Percentiles rank a stretch among this genome's conserved stretches.
phyloP scores from a whole-genome alignment of 2,329 filamentous ascomycete genomes.

The Trichoderma koningiopsis region DNA sequence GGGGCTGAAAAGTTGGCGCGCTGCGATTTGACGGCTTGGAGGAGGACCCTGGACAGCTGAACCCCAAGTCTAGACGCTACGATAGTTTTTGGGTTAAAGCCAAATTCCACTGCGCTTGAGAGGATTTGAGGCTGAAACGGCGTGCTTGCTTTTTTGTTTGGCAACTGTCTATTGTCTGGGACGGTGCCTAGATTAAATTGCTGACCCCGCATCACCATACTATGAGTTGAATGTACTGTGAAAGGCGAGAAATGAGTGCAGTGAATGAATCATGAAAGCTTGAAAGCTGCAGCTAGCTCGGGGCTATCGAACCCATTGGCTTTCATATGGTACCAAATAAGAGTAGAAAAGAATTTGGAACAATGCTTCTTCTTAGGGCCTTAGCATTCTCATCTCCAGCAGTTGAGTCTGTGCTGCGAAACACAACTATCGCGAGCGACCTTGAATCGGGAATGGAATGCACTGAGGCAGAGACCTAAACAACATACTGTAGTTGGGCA shows the following conservation, averaged over 20 bases:
- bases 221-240: neutral
- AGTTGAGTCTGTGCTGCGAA: neutral
- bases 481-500: neutral
- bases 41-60: conserved; percentile 25
- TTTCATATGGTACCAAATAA: neutral
- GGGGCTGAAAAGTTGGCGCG: neutral
- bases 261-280: neutral
- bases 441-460: neutral
- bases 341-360: neutral
- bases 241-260: neutral
- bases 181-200: neutral
- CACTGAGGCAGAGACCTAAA: neutral
- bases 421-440: neutral
- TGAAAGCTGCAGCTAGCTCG: neutral
- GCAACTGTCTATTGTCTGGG: neutral
- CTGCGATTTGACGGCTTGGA: conserved; percentile 22
- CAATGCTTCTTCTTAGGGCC: neutral
- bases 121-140: conserved; percentile 20
- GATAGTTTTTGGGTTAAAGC: conserved; percentile 2
- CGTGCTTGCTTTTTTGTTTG: neutral
- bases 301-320: neutral
- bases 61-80: conserved; percentile 15
- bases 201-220: conserved; percentile 1
- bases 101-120: neutral
- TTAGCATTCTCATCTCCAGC: neutral